Conservation (phyloP, 208 protist genomes). For the Acanthamoeba sp. region DNA sequence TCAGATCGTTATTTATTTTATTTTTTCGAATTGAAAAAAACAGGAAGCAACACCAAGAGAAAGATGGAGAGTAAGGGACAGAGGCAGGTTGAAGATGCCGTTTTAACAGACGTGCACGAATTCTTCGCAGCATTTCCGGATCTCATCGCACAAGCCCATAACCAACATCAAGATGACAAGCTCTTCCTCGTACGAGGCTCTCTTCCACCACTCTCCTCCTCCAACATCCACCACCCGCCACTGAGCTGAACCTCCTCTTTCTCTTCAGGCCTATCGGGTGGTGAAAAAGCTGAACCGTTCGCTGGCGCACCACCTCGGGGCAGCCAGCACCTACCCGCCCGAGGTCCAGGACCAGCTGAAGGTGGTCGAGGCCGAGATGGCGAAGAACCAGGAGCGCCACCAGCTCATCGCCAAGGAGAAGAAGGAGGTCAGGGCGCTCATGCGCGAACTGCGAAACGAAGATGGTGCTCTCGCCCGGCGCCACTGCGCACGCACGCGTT, state of each 20-base stretch:
- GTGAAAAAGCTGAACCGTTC: background rate
- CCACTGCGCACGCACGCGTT: background rate
- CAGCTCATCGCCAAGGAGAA: background rate
- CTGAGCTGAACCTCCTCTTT: background rate
- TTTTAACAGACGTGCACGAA: background rate
- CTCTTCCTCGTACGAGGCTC: slow-evolving; percentile 23
- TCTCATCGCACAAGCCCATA: background rate
- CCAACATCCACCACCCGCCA: background rate
- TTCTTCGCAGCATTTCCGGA: background rate
- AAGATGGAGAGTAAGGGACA: background rate
- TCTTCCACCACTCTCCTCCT: no score
- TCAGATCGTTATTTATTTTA: no score
- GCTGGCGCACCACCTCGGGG: slow-evolving; percentile 15
- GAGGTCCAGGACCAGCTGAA: background rate
- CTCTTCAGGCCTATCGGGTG: background rate
- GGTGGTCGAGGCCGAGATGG: slow-evolving; percentile 20
- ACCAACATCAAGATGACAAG: slow-evolving; percentile 9
- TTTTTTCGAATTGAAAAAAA: background rate
- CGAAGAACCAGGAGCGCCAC: background rate
- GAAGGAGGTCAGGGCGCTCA: slow-evolving; percentile 14
- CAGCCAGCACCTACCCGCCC: background rate
- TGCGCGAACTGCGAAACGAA: slow-evolving; percentile 20
- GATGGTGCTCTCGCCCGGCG: background rate
- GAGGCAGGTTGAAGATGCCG: background rate
- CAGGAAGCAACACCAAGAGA: background rate